Evolutionary conservation across 2,329 filamentous ascomycete species (phyloP).

Genomic region (Arthrobotrys sphaeroides): DNA sequence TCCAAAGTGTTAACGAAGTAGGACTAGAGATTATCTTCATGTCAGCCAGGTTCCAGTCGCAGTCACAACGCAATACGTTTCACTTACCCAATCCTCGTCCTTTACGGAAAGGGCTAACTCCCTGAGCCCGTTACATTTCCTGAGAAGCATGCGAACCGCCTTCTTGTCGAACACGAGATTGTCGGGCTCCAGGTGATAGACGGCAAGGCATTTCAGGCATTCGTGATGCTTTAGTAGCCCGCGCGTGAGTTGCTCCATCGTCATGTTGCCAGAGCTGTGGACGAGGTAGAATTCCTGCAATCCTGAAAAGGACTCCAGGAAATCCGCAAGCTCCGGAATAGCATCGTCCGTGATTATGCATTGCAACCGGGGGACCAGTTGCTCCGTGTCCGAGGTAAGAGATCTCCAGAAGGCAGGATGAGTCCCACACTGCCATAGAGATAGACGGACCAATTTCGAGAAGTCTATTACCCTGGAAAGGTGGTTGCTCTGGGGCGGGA

Average conservation of each 20-base stretch:
- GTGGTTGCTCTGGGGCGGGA: constrained; percentile 51
- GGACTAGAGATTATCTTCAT: constrained; percentile 10
- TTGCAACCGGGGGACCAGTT: constrained; percentile 47
- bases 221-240: constrained; percentile 50
- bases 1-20: constrained; percentile 53
- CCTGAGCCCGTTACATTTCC: constrained; percentile 43
- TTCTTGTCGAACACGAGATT: constrained; percentile 52
- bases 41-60: background rate
- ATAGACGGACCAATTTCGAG: constrained; percentile 47
- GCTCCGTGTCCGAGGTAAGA: constrained; percentile 45
- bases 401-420: constrained; percentile 52
- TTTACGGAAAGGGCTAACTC: constrained; percentile 49
- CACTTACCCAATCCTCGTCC: constrained; percentile 51
- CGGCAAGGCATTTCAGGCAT: constrained; percentile 51
- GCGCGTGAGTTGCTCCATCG: constrained; percentile 47
- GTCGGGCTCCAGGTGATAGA: constrained; percentile 48
- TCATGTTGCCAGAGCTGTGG: constrained; percentile 53
- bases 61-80: background rate
- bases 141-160: constrained; percentile 35
- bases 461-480: constrained; percentile 52
- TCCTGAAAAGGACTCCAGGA: constrained; percentile 48
- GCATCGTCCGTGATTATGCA: constrained; percentile 54
- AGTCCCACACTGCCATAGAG: constrained; percentile 51
- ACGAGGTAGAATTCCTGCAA: constrained; percentile 53
- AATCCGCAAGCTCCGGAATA: constrained; percentile 51